Evolutionary conservation across 371 early-diverging fungal species (phyloP), one percentile per base, ranked within the genome.

Genomic region (Mycotypha africana): DNA sequence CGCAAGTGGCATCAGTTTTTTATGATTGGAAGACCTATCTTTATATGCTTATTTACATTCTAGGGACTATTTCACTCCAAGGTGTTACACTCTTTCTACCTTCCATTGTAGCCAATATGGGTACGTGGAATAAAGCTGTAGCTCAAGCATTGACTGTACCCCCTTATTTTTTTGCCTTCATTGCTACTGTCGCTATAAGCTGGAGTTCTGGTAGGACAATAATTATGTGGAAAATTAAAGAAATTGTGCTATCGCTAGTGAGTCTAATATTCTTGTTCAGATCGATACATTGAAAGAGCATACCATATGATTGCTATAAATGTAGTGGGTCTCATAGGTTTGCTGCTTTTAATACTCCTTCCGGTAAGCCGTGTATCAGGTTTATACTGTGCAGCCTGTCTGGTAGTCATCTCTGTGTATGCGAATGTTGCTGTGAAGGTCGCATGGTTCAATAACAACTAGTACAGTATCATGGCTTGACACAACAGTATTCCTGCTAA

Each of bases 1-100:
- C 47, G 16, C 64, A 60, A 36, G 66, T 54, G 2, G 37, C 21
- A 14, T 63, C 64, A 11, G 70, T 70, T 0, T 70, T 70, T 26
- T 51, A 36, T n/a, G 70, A 70, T 32, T 70, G 61, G 56, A 70
- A 70, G 24, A 63, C 67, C 0, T 70, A 63, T 17, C 22, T 53
- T 5, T 70, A 56, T 33, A 61, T 59, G 58, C 16, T 45, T 7
- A 66, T 70, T 21, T 70, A 70, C 22, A 63, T 70, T 22, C 33
- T 53, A 1, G 70, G 70, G 5, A 66, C 70, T 2, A 57, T 47
- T 45, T 60, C 70, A 14, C 32, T 70, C 3, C 70, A 70, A 49
- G 70, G 70, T 1, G 61, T 70, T 3, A 65, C 66, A 14, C 38
- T 66, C 16, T 70, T 70, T 21, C 47, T 70, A 21, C 70, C 70